phyloP scores from a whole-genome alignment of 768 basidiomycete species.

The Trametes punicea region DNA sequence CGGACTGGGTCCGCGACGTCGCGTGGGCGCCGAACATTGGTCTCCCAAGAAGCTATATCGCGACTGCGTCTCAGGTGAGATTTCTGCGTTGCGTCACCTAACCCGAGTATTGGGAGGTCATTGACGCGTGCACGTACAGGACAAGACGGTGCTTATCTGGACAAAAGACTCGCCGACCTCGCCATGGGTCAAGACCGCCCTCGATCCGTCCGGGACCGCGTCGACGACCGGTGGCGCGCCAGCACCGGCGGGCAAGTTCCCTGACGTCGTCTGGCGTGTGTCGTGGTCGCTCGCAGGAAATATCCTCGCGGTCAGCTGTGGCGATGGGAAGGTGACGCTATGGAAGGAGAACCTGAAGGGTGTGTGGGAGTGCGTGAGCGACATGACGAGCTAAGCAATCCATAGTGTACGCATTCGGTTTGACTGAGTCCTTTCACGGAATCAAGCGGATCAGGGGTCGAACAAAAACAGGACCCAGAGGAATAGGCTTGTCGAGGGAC shows the following conservation, averaged over 20 bases:
- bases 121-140: constrained; percentile 33
- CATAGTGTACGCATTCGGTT: no score
- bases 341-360: constrained; percentile 98
- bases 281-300: constrained; percentile 98
- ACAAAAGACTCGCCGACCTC: constrained; percentile 75
- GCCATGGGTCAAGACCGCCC: constrained; percentile 75
- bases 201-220: constrained; percentile 62
- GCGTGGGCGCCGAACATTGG: constrained; percentile 99
- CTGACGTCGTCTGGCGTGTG: constrained; percentile 98
- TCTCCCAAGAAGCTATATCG: constrained; percentile 90
- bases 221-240: constrained; percentile 41
- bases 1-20: constrained; percentile 98
- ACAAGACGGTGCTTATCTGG: constrained; percentile 89
- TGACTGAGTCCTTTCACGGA: no score
- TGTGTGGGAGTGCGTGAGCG: constrained; percentile 96
- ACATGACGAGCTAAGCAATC: constrained; percentile 91
- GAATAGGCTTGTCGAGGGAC: no score
- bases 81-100: constrained; percentile 18
- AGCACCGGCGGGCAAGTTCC: constrained; percentile 69
- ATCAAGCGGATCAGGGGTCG: no score
- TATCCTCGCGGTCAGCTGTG: constrained; percentile 92
- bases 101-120: not conserved
- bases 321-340: constrained; percentile 94
- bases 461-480: no score
- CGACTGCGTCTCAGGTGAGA: constrained; percentile 92